Evolutionary conservation across 2,329 filamentous ascomycete genomes (phyloP).

Genomic region (Hansfordia pulvinata): DNA sequence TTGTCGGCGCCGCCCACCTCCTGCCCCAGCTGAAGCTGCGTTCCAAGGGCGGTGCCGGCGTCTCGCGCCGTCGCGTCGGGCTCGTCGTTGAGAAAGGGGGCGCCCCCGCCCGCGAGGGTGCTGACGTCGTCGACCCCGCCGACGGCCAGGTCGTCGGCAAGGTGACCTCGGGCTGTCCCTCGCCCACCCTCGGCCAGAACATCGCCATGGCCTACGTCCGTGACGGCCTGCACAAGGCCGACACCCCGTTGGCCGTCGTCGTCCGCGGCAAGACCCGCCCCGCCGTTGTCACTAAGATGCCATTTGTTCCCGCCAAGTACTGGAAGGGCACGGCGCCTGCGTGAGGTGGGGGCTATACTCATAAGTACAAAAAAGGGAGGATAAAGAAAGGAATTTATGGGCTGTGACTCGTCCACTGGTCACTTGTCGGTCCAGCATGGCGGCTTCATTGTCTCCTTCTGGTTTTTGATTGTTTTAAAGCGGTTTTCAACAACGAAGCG

Average conservation of each 20-base stretch:
- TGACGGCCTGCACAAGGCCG: slow-evolving; percentile 69
- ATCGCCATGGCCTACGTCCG: slow-evolving; percentile 92
- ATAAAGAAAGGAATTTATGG: too few relatives aligned
- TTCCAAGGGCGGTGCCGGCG: slow-evolving; percentile 58
- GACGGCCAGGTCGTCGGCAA: slow-evolving; percentile 57
- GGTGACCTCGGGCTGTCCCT: slow-evolving; percentile 83
- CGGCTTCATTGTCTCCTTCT: too few relatives aligned
- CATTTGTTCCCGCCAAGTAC: slow-evolving; percentile 73
- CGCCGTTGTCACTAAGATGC: slow-evolving; percentile 75
- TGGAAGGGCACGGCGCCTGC: slow-evolving; percentile 29
- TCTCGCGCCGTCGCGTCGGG: slow-evolving; percentile 63
- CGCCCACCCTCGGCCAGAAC: slow-evolving; percentile 74
- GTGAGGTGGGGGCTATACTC: slow-evolving; percentile 1
- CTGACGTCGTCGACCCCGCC: slow-evolving; percentile 49
- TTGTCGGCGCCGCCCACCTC: slow-evolving; percentile 73
- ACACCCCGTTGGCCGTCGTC: slow-evolving; percentile 66
- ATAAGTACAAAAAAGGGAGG: not conserved
- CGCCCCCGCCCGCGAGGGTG: slow-evolving; percentile 81
- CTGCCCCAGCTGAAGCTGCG: slow-evolving; percentile 62
- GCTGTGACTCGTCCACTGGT: too few relatives aligned
- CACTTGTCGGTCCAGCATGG: too few relatives aligned
- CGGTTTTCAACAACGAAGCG: too few relatives aligned
- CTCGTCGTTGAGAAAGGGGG: slow-evolving; percentile 74
- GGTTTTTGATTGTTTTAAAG: too few relatives aligned
- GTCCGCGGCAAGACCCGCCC: slow-evolving; percentile 65